phyloP scores from a whole-genome alignment of 2,329 filamentous ascomycete species.

The Ceratocystis smalleyi region DNA sequence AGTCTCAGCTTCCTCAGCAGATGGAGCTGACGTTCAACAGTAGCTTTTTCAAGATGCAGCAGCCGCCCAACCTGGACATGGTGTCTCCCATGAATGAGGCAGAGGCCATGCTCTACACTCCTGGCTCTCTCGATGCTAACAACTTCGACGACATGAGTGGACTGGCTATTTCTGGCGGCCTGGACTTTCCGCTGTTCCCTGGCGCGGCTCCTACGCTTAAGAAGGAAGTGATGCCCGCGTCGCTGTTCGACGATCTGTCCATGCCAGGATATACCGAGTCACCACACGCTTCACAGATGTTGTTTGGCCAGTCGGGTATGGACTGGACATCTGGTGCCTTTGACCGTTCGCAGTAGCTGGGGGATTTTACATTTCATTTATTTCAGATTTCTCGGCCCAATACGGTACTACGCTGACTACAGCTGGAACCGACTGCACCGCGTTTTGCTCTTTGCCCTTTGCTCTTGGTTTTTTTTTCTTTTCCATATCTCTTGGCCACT shows the following conservation, averaged over 20 bases:
- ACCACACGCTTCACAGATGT: slow-evolving; percentile 34
- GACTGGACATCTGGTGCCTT: slow-evolving; percentile 29
- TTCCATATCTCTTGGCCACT: neutral
- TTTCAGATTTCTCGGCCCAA: neutral
- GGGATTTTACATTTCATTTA: neutral
- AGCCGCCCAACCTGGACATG: slow-evolving; percentile 18
- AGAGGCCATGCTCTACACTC: slow-evolving; percentile 49
- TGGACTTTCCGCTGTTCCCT: slow-evolving; percentile 53
- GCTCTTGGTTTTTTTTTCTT: neutral
- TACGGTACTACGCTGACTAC: neutral
- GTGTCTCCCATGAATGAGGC: slow-evolving; percentile 45
- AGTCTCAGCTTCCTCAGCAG: slow-evolving; percentile 20
- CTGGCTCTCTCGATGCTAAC: slow-evolving; percentile 46
- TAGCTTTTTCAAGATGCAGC: slow-evolving; percentile 4
- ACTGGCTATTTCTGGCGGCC: slow-evolving; percentile 28
- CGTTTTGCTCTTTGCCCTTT: too few relatives aligned
- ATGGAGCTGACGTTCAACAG: slow-evolving; percentile 8
- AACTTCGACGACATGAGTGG: slow-evolving; percentile 37
- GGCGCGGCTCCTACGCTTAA: neutral
- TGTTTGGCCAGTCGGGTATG: slow-evolving; percentile 26
- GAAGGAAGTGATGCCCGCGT: slow-evolving; percentile 30
- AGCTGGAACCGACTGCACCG: neutral
- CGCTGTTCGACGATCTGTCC: slow-evolving; percentile 36
- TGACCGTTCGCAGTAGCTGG: slow-evolving; percentile 22
- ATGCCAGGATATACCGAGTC: slow-evolving; percentile 37